Conservation (phyloP, 345 rosid species). For the Lepidium didymum region DNA sequence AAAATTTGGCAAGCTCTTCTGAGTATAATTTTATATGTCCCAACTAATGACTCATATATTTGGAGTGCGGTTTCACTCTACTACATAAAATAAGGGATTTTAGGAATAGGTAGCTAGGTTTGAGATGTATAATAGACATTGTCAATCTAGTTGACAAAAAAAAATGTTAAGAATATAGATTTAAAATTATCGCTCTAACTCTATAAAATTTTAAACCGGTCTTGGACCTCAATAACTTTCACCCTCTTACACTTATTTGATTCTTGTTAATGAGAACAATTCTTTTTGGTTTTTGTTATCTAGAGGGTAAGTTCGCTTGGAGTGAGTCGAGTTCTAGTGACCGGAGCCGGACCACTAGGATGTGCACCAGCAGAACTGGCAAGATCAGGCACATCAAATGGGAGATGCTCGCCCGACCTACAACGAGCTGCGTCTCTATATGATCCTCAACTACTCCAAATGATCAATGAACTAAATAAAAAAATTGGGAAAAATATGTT, state of each 20-base stretch:
- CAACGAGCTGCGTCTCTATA: slow-evolving; percentile 53
- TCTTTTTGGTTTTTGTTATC: neutral
- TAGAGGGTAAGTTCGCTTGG: slow-evolving; percentile 61
- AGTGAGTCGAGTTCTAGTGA: slow-evolving; percentile 77
- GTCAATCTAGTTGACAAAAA: too few species aligned
- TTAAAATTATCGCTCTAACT: too few species aligned
- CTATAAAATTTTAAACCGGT: too few species aligned
- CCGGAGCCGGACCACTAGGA: slow-evolving; percentile 80
- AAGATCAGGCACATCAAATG: slow-evolving; percentile 38
- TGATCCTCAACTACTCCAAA: slow-evolving; percentile 52
- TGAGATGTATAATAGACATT: too few species aligned
- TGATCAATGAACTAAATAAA: slow-evolving; percentile 46
- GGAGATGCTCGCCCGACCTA: slow-evolving; percentile 49
- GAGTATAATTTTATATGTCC: too few species aligned
- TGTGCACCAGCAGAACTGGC: slow-evolving; percentile 78
- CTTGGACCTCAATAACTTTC: neutral
- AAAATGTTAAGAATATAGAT: too few species aligned
- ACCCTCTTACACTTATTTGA: neutral
- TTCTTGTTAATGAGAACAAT: neutral
- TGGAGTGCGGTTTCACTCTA: too few species aligned
- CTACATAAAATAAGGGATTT: too few species aligned
- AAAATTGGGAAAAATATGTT: slow-evolving; percentile 38
- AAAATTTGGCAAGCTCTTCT: too few species aligned
- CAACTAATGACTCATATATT: too few species aligned
- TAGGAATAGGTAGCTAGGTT: too few species aligned